Evolutionary conservation across 371 early-diverging fungal species (phyloP), one percentile per base, ranked within the genome.

Genomic region (Thermomucor indicae-seudaticae): DNA sequence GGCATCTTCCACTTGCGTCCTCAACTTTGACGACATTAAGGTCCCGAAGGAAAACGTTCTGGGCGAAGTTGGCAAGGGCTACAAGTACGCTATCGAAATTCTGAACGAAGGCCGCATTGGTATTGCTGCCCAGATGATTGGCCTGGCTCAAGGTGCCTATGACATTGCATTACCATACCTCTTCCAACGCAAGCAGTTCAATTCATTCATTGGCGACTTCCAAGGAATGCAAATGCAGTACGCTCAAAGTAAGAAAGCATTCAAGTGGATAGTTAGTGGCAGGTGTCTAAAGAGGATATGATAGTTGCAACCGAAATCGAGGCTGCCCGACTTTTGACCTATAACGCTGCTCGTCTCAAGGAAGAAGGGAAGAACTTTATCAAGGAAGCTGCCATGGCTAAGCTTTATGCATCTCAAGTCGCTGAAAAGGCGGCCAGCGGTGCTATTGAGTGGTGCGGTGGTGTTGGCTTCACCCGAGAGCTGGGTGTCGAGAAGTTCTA

Each of bases 81-180:
- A 98, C 91, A 96, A 95, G 78, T 94, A 93, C 54, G 96, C 97
- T 47, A 98, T 98, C 55, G 96, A 95, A 69, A 95, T 94, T 44
- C 77, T 98, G 57, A 97, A 98, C 76, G 97, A 96, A 72, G 97
- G 97, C 34, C 91, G 97, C 68, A 93, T 98, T 44, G 98, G 98
- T 61, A 96, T 96, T 72, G 95, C 96, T 35, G 96, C 96, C 29
- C 97, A 97, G 72, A 96, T 96, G 98, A 65, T 97, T 40, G 98
- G 98, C 49, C 67, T 95, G 35, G 97, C 97, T 16, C 96, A 97
- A 72, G 97, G 97, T 24, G 95, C 87, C 22, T 89, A 88, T 55
- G 96, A 97, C 67, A 67, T 77, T 49, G 89, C 93, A 14, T 51
- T 97, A 61, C 94, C 93, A 14, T 98, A 98, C 70, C 76, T 91